These are phyloP conservation scores for Lachnellula occidentalis DNA, from an alignment of 2,329 filamentous ascomycete species.

Conservation along the genomic window DNA sequence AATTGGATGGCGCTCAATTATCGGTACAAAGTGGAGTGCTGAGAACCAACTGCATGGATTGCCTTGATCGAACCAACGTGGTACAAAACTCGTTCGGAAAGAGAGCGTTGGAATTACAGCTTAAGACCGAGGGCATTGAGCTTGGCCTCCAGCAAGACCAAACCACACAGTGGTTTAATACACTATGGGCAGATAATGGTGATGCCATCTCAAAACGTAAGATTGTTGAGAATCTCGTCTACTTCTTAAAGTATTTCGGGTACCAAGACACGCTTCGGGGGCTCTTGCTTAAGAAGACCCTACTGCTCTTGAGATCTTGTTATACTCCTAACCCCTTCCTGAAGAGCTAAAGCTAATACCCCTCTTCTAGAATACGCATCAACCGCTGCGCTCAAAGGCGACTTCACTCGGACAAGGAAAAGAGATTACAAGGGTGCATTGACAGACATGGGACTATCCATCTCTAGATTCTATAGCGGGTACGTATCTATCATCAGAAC, in stretches of 20 bases:
- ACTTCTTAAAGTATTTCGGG: no score
- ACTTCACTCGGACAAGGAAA: constrained; percentile 88
- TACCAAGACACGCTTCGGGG: no score
- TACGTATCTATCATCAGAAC: constrained; percentile 33
- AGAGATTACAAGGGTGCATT: constrained; percentile 86
- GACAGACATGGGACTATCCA: constrained; percentile 82
- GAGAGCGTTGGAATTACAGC: constrained; percentile 72
- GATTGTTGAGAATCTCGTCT: no score
- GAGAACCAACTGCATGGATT: constrained; percentile 99
- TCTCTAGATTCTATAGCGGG: constrained; percentile 70
- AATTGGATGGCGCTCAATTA: constrained; percentile 39
- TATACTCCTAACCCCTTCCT: no score
- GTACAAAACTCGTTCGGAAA: constrained; percentile 88
- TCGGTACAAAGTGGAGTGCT: constrained; percentile 66
- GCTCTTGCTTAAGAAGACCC: no score
- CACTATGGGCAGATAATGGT: constrained; percentile 94
- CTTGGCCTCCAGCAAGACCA: constrained; percentile 72
- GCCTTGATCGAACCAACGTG: constrained; percentile 91
- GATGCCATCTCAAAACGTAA: constrained; percentile 79
- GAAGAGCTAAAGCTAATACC: no score
- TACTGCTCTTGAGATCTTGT: no score
- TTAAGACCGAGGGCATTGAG: constrained; percentile 69
- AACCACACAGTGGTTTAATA: constrained; percentile 89
- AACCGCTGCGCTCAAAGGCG: constrained; percentile 91
- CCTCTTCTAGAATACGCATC: constrained; percentile 66